Evolutionary conservation across 2,329 filamentous ascomycete species (phyloP), one percentile per base, ranked within the genome.

Genomic region (Sporothrix humicola): DNA sequence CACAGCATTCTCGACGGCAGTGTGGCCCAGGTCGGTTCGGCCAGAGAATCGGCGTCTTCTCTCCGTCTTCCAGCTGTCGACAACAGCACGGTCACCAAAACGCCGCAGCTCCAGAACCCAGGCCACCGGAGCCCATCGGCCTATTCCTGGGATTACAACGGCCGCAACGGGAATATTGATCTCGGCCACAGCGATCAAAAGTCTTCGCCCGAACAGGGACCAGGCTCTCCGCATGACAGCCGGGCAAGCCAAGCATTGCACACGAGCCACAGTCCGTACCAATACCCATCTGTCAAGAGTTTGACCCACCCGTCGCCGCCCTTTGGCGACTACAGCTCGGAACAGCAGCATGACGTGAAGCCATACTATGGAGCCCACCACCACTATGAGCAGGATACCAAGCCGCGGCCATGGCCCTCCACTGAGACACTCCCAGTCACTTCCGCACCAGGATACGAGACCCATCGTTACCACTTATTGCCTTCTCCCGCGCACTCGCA

Each of bases 21-120:
- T 10, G 69, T 17, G 2, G 13, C 37, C 2, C 69, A 46, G 12
- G 15, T 15, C 13, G n/a, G 8, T 2, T 7, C 48, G 17, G 54
- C 37, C 54, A 20, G 69, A 46, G 42, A 71, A 17, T 63, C 69
- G 3, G 56, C 69, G 17, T 63, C 69, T 15, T 52, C 69, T 2
- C 63, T 52, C 8, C 17, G 31, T 71, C 9, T 31, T 63, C 48
- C 48, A 17, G 23, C 65, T 7, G 17, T 48, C 8, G 50, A 17
- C 46, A 37, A 37, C 48, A 20, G 26, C 48, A 44, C 31, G 31
- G 31, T 37, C 31, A 37, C 31, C 31, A 37, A 37, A 37, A 37
- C 31, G 31, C 7, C 31, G 31, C 31, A 37, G 31, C 31, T 3
- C 31, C 31, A 63, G 58, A 63, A n/a, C 58, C n/a, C 37, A 8